Base-by-base conservation (phyloP, 2,329 filamentous ascomycete species). In the Venturia aucupariae region DNA sequence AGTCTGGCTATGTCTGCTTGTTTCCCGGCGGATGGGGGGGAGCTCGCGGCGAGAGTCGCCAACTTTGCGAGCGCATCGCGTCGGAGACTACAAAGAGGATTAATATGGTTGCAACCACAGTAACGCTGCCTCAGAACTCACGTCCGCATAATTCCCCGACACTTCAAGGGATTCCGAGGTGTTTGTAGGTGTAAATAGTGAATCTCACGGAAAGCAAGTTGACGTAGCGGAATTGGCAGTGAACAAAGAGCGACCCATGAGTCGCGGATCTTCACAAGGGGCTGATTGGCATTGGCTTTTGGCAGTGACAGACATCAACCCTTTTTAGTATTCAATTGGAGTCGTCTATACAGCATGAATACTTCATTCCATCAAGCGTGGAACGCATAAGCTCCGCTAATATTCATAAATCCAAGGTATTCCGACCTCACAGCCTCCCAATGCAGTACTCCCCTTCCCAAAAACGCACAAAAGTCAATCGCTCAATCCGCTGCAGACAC, bases 11-110 rank as follows among this genome's bases (percentile, higher is more conserved):
- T 74, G 64, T 79, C 77, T 17, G 72, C 71, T 32, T 73, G 71
- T 11, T 70, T 63, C 8, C 67, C 67, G 39, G 66, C 57, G n/a
- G 70, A 66, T 27, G 66, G 61, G 27, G 71, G 65, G 48, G 73
- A 68, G 64, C 76, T 74, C 44, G 78, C 77, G 3, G 79, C 79
- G 46, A 82, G 75, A 22, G 72, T 71, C 39, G 80, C 80, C 65
- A 82, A 76, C 72, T 79, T 80, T 71, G 81, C 75, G 69, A 82
- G 75, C 60, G 80, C 80, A 68, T 77, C 75, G 69, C 78, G 76
- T 62, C 80, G 73, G 64, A 80, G 77, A 42, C 68, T 71, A 41
- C 11, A n/a, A 3, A 32, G 32, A 62, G 39, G 13, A 42, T 57
- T 35, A 57, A 30, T n/a, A 57, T 57, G 27, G 15, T 32, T 11